Conservation (phyloP, 2,329 filamentous ascomycete species). For the Ceratocystis destructans region DNA sequence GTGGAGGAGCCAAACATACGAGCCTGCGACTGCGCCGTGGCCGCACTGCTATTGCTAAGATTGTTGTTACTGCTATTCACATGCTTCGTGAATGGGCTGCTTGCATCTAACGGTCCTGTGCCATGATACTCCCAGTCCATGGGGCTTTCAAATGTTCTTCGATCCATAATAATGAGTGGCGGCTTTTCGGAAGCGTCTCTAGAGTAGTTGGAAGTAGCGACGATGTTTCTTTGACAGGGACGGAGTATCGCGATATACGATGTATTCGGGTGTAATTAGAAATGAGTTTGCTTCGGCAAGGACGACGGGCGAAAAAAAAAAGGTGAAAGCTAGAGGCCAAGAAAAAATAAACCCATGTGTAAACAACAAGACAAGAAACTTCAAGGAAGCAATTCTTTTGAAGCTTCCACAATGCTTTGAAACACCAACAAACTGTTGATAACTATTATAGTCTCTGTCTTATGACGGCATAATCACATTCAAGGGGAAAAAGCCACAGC, state of each 20-base stretch:
- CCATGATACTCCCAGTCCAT: slow-evolving; percentile 57
- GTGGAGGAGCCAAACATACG: not conserved
- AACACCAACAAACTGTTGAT: too few species aligned
- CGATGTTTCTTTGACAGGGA: not conserved
- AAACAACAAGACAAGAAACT: too few species aligned
- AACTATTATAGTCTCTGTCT: not conserved
- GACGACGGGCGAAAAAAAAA: too few species aligned
- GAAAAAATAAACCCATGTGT: too few species aligned
- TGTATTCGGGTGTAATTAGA: too few species aligned
- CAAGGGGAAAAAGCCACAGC: too few species aligned
- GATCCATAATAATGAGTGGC: slow-evolving; percentile 31
- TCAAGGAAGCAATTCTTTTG: too few species aligned
- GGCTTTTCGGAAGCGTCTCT: too few species aligned
- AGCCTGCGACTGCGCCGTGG: not conserved
- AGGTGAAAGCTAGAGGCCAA: too few species aligned
- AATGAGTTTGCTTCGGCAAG: too few species aligned
- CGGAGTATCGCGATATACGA: too few species aligned
- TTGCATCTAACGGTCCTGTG: slow-evolving; percentile 43
- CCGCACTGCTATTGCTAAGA: not conserved
- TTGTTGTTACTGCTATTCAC: slow-evolving; percentile 22
- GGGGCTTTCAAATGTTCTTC: slow-evolving; percentile 43
- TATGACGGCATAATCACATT: not conserved
- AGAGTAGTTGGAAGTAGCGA: not conserved
- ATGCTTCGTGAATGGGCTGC: slow-evolving; percentile 41
- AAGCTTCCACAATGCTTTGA: too few species aligned